phyloP scores from a whole-genome alignment of 148 eudicot genomes.

The Fagopyrum esculentum region DNA sequence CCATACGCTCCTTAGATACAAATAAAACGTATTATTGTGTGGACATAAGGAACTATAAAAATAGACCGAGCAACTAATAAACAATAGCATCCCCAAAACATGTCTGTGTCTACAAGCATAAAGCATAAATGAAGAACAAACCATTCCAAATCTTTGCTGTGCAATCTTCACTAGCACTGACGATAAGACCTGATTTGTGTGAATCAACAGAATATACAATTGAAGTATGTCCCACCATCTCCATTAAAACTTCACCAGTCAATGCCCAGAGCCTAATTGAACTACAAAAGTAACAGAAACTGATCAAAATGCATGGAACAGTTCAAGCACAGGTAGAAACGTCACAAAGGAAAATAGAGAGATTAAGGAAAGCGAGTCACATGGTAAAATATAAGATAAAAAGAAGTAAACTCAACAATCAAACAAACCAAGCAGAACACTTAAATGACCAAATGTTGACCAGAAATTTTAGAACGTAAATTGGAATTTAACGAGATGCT shows the following conservation, averaged over 20 bases:
- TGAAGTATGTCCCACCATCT: constrained; percentile 96
- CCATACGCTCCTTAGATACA: neutral
- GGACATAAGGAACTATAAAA: neutral
- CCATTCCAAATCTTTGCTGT: constrained; percentile 97
- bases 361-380: neutral
- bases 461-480: neutral
- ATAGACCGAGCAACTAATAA: constrained; percentile 2
- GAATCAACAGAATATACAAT: constrained; percentile 97
- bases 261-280: constrained; percentile 85
- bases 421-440: neutral
- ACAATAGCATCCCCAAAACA: neutral
- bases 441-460: neutral
- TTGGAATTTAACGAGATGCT: neutral
- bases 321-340: neutral
- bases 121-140: constrained; percentile 17
- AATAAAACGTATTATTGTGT: neutral
- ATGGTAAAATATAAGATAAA: neutral
- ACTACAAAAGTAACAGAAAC: constrained; percentile 26
- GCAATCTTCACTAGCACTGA: constrained; percentile 95
- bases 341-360: neutral
- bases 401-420: neutral
- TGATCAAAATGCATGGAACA: neutral
- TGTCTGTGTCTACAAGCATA: neutral
- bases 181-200: constrained; percentile 70
- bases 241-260: constrained; percentile 78